Base-by-base conservation (phyloP, 306 rosid species). In the Cajanus cajan region DNA sequence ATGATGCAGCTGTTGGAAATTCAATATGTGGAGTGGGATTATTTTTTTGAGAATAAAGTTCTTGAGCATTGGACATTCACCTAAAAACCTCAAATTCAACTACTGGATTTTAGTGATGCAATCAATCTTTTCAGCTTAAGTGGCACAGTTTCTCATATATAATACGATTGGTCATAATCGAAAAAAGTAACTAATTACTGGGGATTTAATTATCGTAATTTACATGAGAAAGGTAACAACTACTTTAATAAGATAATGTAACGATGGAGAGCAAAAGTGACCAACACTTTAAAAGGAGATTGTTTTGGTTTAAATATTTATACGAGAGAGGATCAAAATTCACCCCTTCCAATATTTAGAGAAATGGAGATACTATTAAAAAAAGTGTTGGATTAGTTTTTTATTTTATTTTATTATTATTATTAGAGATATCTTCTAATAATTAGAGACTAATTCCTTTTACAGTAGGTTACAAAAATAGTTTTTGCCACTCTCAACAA, bases 41-140 rank as follows among this genome's bases (percentile, higher is more conserved):
- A 24, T 50, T 70, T 59, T 62, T n/a, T 24, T 57, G 37, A 13
- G 16, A 79, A 67, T 73, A 36, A 67, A 83, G 90, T 94, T 89
- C 83, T 59, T 80, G 64, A 78, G 85, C 91, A 89, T 85, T 91
- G 91, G 84, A 84, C 82, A 85, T 82, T 78, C 76, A 80, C 37
- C 68, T 82, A 61, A 73, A 74, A 52, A 70, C 13, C 74, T 44
- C 15, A 51, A n/a, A n/a, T 71, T 74, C 45, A 39, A 67, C 28
- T 54, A 58, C 68, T 68, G 80, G 78, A 80, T 88, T 81, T 82
- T 85, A 70, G 81, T 83, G 91, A 85, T 86, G 92, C 75, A 87
- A 89, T 83, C 83, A 81, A 59, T 84, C 45, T 58, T 81, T 83
- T 84, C 77, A 55, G 28, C 78, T 65, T 76, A 34, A 82, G 84